phyloP scores from a whole-genome alignment of 257 asterid species.

The Lycium barbarum region DNA sequence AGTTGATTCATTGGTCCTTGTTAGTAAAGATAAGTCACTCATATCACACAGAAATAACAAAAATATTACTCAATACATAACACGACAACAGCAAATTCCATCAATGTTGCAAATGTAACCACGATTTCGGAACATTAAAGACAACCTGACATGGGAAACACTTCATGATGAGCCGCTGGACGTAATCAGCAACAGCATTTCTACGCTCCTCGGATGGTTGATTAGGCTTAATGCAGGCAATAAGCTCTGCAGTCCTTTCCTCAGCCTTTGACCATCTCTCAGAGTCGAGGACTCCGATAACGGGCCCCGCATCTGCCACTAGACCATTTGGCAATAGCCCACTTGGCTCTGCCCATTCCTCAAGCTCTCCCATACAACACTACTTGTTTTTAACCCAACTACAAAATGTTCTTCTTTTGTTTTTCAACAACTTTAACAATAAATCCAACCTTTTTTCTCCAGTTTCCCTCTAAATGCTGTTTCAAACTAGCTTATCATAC shows the following conservation, averaged over 20 bases:
- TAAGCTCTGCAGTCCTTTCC: slow-evolving; percentile 90
- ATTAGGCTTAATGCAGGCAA: slow-evolving; percentile 90
- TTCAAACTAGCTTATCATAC: slow-evolving; percentile 7
- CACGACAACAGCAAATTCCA: slow-evolving; percentile 21
- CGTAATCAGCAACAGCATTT: slow-evolving; percentile 90
- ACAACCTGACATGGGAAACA: slow-evolving; percentile 95
- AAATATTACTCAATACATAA: not conserved
- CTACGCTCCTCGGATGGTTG: slow-evolving; percentile 84
- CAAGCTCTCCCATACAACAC: slow-evolving; percentile 86
- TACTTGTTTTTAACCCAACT: slow-evolving; percentile 37
- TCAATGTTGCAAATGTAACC: not conserved
- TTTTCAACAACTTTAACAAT: slow-evolving; percentile 4
- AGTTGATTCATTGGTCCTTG: not conserved
- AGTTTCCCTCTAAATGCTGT: slow-evolving; percentile 12
- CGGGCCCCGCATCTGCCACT: slow-evolving; percentile 71
- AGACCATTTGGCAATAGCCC: slow-evolving; percentile 83
- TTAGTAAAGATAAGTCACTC: not conserved
- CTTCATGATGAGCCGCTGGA: slow-evolving; percentile 77
- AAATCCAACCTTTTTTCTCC: slow-evolving; percentile 30
- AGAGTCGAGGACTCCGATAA: slow-evolving; percentile 59
- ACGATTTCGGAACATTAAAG: slow-evolving; percentile 2
- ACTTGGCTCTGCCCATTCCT: slow-evolving; percentile 74
- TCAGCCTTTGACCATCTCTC: slow-evolving; percentile 91
- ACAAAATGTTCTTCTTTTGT: slow-evolving; percentile 19
- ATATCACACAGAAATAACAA: slow-evolving; percentile 4